Percentiles rank a stretch among this genome's conserved stretches.
Evolutionary conservation across 805 yeast species (phyloP).

Genomic region (Huiozyma naganishii): DNA sequence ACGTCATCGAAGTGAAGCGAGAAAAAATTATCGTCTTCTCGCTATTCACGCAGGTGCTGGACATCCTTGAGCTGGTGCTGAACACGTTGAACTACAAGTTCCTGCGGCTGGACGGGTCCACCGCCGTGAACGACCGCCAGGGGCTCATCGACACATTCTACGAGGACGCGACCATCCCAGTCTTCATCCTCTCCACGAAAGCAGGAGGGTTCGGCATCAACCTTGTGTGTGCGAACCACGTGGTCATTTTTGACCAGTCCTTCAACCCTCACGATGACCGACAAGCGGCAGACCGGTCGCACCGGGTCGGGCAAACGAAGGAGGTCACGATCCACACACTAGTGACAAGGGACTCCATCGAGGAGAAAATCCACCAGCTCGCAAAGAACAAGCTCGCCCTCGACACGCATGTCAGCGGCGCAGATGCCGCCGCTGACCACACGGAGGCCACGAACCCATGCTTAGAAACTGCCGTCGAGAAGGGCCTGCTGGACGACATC

Average conservation of each 20-base stretch:
- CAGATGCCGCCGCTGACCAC: slow-evolving; percentile 25
- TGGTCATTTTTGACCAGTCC: slow-evolving; percentile 82
- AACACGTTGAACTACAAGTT: slow-evolving; percentile 56
- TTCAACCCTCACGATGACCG: slow-evolving; percentile 98
- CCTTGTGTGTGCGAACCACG: slow-evolving; percentile 88
- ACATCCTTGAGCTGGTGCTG: slow-evolving; percentile 70
- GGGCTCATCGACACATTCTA: slow-evolving; percentile 81
- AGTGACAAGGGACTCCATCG: slow-evolving; percentile 66
- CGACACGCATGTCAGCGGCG: slow-evolving; percentile 40
- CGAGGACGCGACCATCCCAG: slow-evolving; percentile 70
- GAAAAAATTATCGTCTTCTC: slow-evolving; percentile 77
- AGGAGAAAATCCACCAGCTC: slow-evolving; percentile 74
- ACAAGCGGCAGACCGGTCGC: slow-evolving; percentile 98
- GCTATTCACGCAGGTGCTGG: slow-evolving; percentile 84
- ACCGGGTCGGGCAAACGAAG: slow-evolving; percentile 87
- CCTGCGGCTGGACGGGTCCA: slow-evolving; percentile 83
- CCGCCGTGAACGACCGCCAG: slow-evolving; percentile 88
- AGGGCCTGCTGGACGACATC: slow-evolving; percentile 35
- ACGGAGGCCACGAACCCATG: slow-evolving; percentile 11
- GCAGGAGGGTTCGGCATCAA: slow-evolving; percentile 99
- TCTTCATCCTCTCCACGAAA: slow-evolving; percentile 81
- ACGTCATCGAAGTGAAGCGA: slow-evolving; percentile 39
- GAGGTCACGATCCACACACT: slow-evolving; percentile 73
- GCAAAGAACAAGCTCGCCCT: slow-evolving; percentile 87
- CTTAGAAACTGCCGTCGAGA: slow-evolving; percentile 39